Evolutionary conservation across 2,329 filamentous ascomycete genomes (phyloP).

Genomic region (Ascocoryne sarcoides): DNA sequence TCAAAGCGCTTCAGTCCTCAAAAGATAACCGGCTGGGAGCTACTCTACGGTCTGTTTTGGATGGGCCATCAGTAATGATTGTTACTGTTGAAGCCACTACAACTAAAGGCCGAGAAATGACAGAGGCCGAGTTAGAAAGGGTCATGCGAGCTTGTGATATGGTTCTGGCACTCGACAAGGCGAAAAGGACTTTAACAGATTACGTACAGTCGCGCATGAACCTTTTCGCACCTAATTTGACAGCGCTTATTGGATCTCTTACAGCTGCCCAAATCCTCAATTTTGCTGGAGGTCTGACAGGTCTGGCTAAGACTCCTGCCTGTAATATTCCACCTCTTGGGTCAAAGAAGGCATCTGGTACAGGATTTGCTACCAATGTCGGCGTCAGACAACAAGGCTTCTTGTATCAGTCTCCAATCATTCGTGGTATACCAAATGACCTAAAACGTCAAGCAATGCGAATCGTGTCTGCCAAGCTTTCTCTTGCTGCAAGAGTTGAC

Average conservation of each 20-base stretch:
- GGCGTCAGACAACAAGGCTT: conserved; percentile 87
- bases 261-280: conserved; percentile 97
- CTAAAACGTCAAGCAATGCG: conserved; percentile 90
- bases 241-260: conserved; percentile 79
- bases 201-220: conserved; percentile 98
- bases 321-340: conserved; percentile 90
- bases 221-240: conserved; percentile 89
- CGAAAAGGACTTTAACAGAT: conserved; percentile 78
- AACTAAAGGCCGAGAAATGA: conserved; percentile 72
- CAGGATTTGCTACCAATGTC: conserved; percentile 86
- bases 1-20: conserved; percentile 69
- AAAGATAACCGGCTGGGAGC: conserved; percentile 69
- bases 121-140: conserved; percentile 61
- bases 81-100: conserved; percentile 92
- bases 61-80: conserved; percentile 88
- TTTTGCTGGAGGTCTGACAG: conserved; percentile 78
- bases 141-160: conserved; percentile 77
- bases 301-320: conserved; percentile 82
- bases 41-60: conserved; percentile 71
- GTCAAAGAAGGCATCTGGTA: conserved; percentile 71
- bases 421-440: conserved; percentile 75
- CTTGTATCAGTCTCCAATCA: conserved; percentile 84
- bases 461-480: conserved; percentile 86
- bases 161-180: conserved; percentile 76
- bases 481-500: conserved; percentile 88